Base-by-base conservation (phyloP, 306 rosid species). In the Castanospermum australe region DNA sequence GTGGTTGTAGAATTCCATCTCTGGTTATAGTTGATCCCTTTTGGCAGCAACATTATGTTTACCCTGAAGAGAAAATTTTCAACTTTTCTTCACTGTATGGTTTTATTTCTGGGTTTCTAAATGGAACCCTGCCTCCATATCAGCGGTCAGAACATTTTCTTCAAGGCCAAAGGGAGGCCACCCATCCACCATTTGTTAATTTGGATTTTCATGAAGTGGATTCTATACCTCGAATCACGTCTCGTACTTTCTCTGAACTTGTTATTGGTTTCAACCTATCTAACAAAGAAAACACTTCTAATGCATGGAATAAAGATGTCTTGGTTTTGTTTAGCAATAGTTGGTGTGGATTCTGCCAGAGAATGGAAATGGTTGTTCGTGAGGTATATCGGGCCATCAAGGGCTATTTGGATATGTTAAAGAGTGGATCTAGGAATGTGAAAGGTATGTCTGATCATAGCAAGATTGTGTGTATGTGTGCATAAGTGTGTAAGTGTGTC, bases 271-370 rank as follows among this genome's bases (percentile, higher is more conserved):
- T 75, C 77, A 89, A 91, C 81, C 85, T 76, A 74, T 92, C 97
- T 63, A 83, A 83, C 84, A 75, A 84, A 80, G 81, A 77, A 55
- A 77, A 80, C 57, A 72, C 64, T 38, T 75, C 57, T 36, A 78
- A 83, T 84, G 87, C 89, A 28, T 84, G 88, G 94, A 80, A 84
- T 76, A 84, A 86, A 86, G 99, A 95, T 92, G 94, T 90, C 73
- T 65, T 92, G 89, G 97, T 95, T 78, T 84, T 95, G 77, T 92
- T 95, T 84, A 91, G 96, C 92, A 87, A 95, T 79, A 92, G 84
- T 78, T 95, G 99, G 98, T 95, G 99, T 79, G 97, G 93, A 45
- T 91, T 87, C 86, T 92, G 97, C 85, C 96, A 91, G 79, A 89
- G 97, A 85, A 95, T 89, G 91, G 99, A 92, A 76, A 67, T 92